Conservation (phyloP, 2,329 filamentous ascomycete species). For the Aureobasidium melanogenum region DNA sequence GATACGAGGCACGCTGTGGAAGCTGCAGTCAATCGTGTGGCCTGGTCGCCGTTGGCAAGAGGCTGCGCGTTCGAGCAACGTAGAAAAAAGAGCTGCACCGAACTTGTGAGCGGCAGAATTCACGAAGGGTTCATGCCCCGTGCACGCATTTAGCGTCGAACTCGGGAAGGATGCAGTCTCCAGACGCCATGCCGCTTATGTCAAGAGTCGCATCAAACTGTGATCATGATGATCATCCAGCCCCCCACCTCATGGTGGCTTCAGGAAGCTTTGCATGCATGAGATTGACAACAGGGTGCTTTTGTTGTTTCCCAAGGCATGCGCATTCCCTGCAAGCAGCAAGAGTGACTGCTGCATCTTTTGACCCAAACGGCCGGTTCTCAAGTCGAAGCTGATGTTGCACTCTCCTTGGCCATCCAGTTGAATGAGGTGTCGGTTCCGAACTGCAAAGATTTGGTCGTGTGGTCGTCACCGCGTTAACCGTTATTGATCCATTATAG, state of each 20-base stretch:
- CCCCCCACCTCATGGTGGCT: slow-evolving; percentile 4
- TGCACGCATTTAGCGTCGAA: background rate
- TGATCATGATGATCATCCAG: slow-evolving; percentile 9
- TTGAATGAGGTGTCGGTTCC: background rate
- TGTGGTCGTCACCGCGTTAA: background rate
- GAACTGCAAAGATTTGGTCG: background rate
- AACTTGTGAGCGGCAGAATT: background rate
- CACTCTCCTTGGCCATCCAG: background rate
- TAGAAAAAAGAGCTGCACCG: background rate
- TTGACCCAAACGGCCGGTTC: background rate
- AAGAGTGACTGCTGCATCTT: background rate
- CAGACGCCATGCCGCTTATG: slow-evolving; percentile 11
- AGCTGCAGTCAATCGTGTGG: background rate
- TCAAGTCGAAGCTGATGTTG: background rate
- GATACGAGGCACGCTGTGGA: background rate
- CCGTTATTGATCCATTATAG: slow-evolving; percentile 2
- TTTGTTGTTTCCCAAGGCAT: background rate
- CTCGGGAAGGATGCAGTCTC: slow-evolving; percentile 7
- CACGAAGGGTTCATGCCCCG: slow-evolving; percentile 1
- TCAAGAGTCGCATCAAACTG: background rate
- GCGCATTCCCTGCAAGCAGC: background rate
- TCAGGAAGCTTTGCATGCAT: slow-evolving; percentile 10
- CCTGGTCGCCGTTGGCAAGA: background rate
- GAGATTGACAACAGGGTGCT: slow-evolving; percentile 1
- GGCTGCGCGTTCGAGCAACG: background rate